A percentile compares a stretch with the other conserved stretches of the same genome.
Evolutionary conservation across 352 stramenopile genomes (phyloP).

Genomic region (Thraustochytrium sp.): DNA sequence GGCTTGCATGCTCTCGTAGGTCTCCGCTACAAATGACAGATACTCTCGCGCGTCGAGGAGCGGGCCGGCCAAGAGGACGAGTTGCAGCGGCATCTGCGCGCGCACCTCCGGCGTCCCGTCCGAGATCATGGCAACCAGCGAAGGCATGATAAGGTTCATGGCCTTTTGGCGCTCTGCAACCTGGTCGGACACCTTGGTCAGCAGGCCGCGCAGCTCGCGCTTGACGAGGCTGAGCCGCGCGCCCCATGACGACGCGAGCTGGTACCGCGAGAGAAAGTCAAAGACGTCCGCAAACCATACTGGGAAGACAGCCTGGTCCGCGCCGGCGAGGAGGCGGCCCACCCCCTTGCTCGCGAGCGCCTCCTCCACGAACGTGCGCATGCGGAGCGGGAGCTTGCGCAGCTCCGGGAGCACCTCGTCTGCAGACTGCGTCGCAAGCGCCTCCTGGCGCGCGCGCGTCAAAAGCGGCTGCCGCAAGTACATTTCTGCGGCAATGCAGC

Average conservation of each 20-base stretch:
- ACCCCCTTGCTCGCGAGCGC: neutral
- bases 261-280: conserved; percentile 47
- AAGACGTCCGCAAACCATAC: conserved; percentile 51
- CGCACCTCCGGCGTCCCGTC: neutral
- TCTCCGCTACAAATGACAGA: neutral
- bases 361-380: neutral
- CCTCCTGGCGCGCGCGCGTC: neutral
- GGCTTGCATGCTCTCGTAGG: conserved; percentile 10
- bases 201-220: neutral
- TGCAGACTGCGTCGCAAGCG: neutral
- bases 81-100: neutral
- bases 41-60: neutral
- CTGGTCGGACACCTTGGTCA: neutral
- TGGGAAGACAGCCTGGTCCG: conserved; percentile 44
- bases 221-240: neutral
- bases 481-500: conserved; percentile 53
- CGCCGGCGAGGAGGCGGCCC: neutral
- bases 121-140: neutral
- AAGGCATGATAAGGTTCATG: neutral
- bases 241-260: neutral
- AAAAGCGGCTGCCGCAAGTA: conserved; percentile 51
- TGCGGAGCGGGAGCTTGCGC: neutral
- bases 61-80: neutral
- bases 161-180: neutral
- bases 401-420: conserved; percentile 11